Conservation (phyloP, 2,329 filamentous ascomycete species). For the Microcera coccophila region DNA sequence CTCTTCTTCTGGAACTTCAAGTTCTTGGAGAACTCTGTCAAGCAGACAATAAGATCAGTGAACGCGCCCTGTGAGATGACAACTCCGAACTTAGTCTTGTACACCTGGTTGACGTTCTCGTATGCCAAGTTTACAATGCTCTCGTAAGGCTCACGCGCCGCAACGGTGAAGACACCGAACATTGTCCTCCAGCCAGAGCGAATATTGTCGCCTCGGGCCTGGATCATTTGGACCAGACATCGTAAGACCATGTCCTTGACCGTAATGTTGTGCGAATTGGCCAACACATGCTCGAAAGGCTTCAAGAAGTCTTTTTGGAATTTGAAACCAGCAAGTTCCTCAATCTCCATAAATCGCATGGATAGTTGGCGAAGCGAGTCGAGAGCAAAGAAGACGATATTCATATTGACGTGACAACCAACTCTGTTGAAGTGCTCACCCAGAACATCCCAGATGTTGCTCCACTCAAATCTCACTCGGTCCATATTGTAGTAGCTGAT, state of each 20-base stretch:
- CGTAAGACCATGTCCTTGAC: conserved; percentile 97
- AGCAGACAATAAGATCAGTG: conserved; percentile 89
- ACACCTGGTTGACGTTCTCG: conserved; percentile 93
- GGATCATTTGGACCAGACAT: conserved; percentile 98
- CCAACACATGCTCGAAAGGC: conserved; percentile 95
- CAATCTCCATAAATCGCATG: conserved; percentile 98
- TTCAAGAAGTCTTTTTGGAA: conserved; percentile 99
- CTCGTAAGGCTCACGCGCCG: conserved; percentile 88
- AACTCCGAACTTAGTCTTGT: conserved; percentile 90
- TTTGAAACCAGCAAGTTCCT: conserved; percentile 96
- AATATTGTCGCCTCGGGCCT: conserved; percentile 93
- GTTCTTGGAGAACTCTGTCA: conserved; percentile 99
- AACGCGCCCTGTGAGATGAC: conserved; percentile 97
- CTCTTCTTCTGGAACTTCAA: conserved; percentile 98
- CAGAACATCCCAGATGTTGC: conserved; percentile 94
- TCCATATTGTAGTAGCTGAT: conserved; percentile 99
- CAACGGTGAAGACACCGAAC: conserved; percentile 98
- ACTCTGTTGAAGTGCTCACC: conserved; percentile 98
- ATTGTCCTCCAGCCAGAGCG: conserved; percentile 98
- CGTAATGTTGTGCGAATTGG: conserved; percentile 82
- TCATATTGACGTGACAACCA: conserved; percentile 92
- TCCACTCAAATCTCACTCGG: conserved; percentile 97
- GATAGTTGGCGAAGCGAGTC: conserved; percentile 93
- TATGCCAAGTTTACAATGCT: conserved; percentile 95
- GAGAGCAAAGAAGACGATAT: conserved; percentile 94